Base-by-base conservation (phyloP, 1,284 basidiomycete species). In the Ceratobasidium sp. region DNA sequence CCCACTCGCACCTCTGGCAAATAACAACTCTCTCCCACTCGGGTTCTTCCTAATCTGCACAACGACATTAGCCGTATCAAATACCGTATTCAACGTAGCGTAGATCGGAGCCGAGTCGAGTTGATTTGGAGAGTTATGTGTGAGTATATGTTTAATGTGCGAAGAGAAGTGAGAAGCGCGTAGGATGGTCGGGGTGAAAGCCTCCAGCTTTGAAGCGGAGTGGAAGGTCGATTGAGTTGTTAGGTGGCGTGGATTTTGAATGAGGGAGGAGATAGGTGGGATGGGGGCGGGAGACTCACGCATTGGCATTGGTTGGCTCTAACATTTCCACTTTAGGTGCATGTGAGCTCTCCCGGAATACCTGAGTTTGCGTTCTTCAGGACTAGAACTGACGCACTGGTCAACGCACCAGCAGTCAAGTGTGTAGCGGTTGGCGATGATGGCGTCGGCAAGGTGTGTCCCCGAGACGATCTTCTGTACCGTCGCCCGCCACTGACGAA, bases 401-500 rank as follows among this genome's bases (percentile, higher is more conserved):
- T 41, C 8, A 52, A n/a, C n/a, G n/a, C n/a, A n/a, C n/a, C n/a
- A n/a, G n/a, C n/a, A n/a, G 98, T 98, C n/a, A n/a, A 98, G 84
- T 97, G 95, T 84, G 95, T 98, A 80, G 96, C 98, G 77, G 97
- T 99, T 77, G 97, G 97, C 82, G 97, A 99, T 87, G 98, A 97
- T 92, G 97, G 97, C 78, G 98, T 99, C 79, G 97, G 97, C 87
- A 99, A 99, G 94, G 95, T 94, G 80, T 77, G 91, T 83, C 73
- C 64, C 38, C 35, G 6, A 38, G 6, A 18, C 21, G 23, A 46
- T 66, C 32, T 73, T 43, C 46, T 55, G 43, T 35, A 16, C 23
- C 35, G 28, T n/a, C 35, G 35, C 30, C 21, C 18, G 6, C 18
- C 54, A 54, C 54, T 44, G 23, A 64, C 30, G 16, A 16, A 35